Evolutionary conservation across 2,329 filamentous ascomycete species (phyloP).

Genomic region (Fusarium sp.): DNA sequence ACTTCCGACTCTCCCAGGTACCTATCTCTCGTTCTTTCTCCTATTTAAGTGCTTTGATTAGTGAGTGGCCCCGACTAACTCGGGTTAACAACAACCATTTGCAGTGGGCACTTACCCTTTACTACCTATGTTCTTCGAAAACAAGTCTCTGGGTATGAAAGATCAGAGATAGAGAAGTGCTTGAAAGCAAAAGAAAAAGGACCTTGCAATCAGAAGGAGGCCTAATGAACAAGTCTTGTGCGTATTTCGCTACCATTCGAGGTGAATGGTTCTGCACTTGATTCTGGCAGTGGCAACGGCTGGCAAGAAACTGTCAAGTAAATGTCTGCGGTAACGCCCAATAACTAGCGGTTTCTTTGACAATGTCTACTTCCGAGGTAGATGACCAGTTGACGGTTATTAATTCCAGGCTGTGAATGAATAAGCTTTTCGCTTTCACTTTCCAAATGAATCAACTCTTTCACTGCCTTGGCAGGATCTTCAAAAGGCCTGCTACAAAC

Average conservation of each 20-base stretch:
- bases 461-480: conserved; percentile 34
- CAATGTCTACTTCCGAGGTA: background rate
- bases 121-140: background rate
- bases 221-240: background rate
- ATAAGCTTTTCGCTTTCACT: background rate
- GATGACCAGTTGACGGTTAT: background rate
- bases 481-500: conserved; percentile 39
- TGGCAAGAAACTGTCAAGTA: conserved; percentile 23
- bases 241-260: background rate
- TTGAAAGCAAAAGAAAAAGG: background rate
- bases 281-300: conserved; percentile 28
- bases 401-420: background rate
- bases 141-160: background rate
- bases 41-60: background rate
- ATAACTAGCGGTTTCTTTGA: background rate
- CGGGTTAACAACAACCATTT: background rate
- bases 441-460: conserved; percentile 17
- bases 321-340: conserved; percentile 5
- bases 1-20: background rate
- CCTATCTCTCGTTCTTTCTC: conserved; percentile 6
- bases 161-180: background rate
- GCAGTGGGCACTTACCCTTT: conserved; percentile 8
- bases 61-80: background rate
- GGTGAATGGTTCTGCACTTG: background rate
- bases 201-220: background rate